Base-by-base conservation (phyloP, 2,329 filamentous ascomycete species). In the Amylocarpus encephaloides region DNA sequence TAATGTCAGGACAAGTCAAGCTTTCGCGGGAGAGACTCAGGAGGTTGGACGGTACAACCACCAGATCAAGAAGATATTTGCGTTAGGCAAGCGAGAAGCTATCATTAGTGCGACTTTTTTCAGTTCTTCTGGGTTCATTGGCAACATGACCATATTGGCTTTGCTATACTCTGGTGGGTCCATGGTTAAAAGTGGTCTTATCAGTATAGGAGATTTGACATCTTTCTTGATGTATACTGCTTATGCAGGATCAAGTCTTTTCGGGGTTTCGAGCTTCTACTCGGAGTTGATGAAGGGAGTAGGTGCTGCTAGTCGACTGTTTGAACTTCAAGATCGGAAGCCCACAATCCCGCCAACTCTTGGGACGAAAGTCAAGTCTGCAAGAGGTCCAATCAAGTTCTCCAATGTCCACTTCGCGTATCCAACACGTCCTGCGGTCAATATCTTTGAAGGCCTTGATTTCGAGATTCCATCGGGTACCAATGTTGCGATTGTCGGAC, bases 251-350 rank as follows among this genome's bases (percentile, higher is more conserved):
- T 93, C 88, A 43, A 95, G 88, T 69, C 79, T 98, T 56, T 95
- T 97, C 60, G 93, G 93, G 3, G 75, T 98, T 1, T 95, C 90
- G 3, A 89, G 88, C 50, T 98, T 98, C 71, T 98, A 96, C 70
- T 95, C 91, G 0, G 93, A 98, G 67, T 77, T 98, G 54, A 98
- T 98, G 93, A 98, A 98, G 69, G 94, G 94, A 38, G 92, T 95
- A 3, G 93, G 94, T 62, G 93, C 93, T 38, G 93, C 93, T n/a
- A 95, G 86, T 63, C 86, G 93, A 53, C 76, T 98, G 1, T 98
- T 98, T 64, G 93, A 98, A 66, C 78, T 98, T 5, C 91, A 97
- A 66, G 93, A 98, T 67, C 84, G 93, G 55, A 75, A 88, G 51
- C 87, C 91, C 0, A 85, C 83, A 2, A 94, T 97, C 54, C 85